These are phyloP conservation scores for Penicillium egyptiacum DNA, from an alignment of 495 filamentous ascomycete species.

Conservation along the genomic window DNA sequence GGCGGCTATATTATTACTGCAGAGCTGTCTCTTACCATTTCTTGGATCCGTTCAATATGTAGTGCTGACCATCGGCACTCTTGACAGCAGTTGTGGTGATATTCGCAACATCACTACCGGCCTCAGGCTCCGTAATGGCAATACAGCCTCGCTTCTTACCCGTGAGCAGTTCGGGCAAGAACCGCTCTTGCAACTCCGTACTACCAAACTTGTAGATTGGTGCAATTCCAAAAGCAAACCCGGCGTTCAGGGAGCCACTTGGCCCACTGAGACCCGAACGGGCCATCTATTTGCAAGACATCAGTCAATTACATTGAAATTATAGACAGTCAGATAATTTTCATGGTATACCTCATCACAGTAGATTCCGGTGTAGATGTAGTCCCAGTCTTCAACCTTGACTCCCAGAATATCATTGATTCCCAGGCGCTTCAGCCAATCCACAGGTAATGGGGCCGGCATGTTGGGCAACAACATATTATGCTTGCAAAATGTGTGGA, in stretches of 20 bases:
- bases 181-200: conserved; percentile 57
- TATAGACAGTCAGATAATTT: no score
- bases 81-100: conserved; percentile 67
- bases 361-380: conserved; percentile 68
- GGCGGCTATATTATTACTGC: background rate
- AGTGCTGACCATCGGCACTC: conserved; percentile 62
- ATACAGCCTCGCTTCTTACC: conserved; percentile 68
- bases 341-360: conserved; percentile 53
- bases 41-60: conserved; percentile 73
- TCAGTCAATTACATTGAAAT: background rate
- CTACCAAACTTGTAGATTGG: conserved; percentile 69
- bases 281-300: conserved; percentile 46
- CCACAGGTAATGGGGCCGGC: conserved; percentile 64
- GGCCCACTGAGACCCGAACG: conserved; percentile 65
- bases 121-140: conserved; percentile 74
- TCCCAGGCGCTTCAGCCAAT: conserved; percentile 63
- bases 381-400: conserved; percentile 73
- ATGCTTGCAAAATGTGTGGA: conserved; percentile 55
- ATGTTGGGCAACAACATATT: conserved; percentile 66
- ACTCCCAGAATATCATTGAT: conserved; percentile 67
- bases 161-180: conserved; percentile 65
- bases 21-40: conserved; percentile 57
- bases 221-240: conserved; percentile 69
- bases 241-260: conserved; percentile 59
- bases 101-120: conserved; percentile 70